Base-by-base conservation (phyloP, 176 grass and related monocot genomes). In the Oryza nivara region DNA sequence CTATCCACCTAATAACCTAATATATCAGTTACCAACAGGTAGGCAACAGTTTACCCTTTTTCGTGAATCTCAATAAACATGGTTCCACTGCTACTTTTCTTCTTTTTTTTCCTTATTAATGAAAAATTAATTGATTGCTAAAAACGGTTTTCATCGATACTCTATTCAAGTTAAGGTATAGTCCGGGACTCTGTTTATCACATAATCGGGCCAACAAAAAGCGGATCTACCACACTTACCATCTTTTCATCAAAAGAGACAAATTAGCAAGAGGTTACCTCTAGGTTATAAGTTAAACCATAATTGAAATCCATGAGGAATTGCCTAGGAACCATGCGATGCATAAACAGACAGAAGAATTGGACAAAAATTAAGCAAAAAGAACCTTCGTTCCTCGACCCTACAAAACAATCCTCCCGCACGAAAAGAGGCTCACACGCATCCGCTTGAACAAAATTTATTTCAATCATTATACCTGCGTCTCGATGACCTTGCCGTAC, bases 401-500 rank as follows among this genome's bases (percentile, higher is more conserved):
- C 40, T 52, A 52, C 0, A 16, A 58, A 67, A 25, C 10, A 79
- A 20, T 13, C 12, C 16, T 54, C 17, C 15, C 26, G 77, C 34
- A 35, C 23, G 68, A 36, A 22, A 35, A 82, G 30, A 30, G 82
- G 60, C 45, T 47, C 16, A 28, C 5, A 41, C 7, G 10, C 25
- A 82, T 70, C 66, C 72, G 30, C 1, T 12, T 12, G 70, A 35
- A 67, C 25, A 68, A 68, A 6, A 11, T 3, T 4, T 25, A 8
- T 3, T 4, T 25, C 47, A 0, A 32, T 32, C 30, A 32, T 6
- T 36, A 75, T 92, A 95, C 96, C 89, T 95, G 96, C 16, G 89
- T 72, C 45, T 89, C 91, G 72, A 95, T 67, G 85, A 98, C 91
- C 83, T 98, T 93, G 68, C 96, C 96, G 75, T 93, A 98, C 43